A percentile compares a stretch with the other conserved stretches of the same genome.
Evolutionary conservation across 2,329 filamentous ascomycete species (phyloP).

Genomic region (Paecilomyces dactylethromorphus): DNA sequence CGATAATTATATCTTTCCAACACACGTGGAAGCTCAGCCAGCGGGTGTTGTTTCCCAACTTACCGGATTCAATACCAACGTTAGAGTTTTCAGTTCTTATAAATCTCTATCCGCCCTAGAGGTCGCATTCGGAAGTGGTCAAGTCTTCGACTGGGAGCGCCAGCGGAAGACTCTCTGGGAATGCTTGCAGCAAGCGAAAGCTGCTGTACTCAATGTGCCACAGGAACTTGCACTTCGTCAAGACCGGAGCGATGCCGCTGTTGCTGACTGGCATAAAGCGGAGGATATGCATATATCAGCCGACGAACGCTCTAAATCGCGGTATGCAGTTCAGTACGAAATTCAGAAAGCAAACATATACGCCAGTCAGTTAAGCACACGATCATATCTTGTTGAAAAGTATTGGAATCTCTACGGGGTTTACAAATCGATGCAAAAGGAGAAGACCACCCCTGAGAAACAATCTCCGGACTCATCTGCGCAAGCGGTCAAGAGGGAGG

Average conservation of each 20-base stretch:
- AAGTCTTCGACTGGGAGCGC: conserved; percentile 68
- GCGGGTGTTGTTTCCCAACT: conserved; percentile 62
- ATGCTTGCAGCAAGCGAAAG: conserved; percentile 64
- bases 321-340: conserved; percentile 61
- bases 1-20: conserved; percentile 69
- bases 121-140: conserved; percentile 71
- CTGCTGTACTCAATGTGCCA: conserved; percentile 61
- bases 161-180: conserved; percentile 68
- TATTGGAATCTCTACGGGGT: conserved; percentile 73
- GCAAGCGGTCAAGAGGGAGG: conserved; percentile 13
- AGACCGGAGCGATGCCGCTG: conserved; percentile 31
- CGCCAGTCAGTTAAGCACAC: conserved; percentile 70
- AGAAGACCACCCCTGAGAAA: conserved; percentile 5
- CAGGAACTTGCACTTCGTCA: conserved; percentile 56
- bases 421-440: conserved; percentile 32
- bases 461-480: conserved; percentile 4
- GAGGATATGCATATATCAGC: conserved; percentile 47
- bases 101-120: conserved; percentile 73
- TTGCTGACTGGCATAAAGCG: conserved; percentile 30
- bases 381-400: conserved; percentile 79
- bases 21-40: conserved; percentile 65
- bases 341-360: conserved; percentile 92
- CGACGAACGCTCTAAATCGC: conserved; percentile 17
- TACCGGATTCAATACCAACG: conserved; percentile 73
- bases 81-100: conserved; percentile 74